These are phyloP conservation scores for Cordyceps tenuipes DNA, from an alignment of 2,329 filamentous ascomycete genomes.

Conservation along the genomic window DNA sequence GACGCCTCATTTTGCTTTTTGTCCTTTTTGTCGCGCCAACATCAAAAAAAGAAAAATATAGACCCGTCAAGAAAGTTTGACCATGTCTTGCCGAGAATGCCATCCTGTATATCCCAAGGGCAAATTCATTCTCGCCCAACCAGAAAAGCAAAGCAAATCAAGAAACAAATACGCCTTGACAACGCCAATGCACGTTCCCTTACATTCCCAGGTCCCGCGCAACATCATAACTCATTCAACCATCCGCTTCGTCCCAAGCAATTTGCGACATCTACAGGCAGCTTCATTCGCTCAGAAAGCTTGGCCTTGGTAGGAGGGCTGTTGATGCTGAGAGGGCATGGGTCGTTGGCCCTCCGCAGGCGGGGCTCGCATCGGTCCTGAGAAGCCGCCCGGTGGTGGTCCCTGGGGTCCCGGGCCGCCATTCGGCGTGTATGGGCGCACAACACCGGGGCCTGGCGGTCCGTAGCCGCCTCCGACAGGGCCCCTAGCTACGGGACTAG, in stretches of 20 bases:
- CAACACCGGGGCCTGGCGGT: slow-evolving; percentile 40
- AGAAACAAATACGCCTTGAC: slow-evolving; percentile 5
- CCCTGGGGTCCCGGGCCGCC: slow-evolving; percentile 9
- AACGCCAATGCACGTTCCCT: background rate
- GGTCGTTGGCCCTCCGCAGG: slow-evolving; percentile 7
- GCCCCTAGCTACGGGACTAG: slow-evolving; percentile 14
- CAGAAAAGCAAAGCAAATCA: slow-evolving; percentile 10
- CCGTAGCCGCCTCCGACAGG: slow-evolving; percentile 73
- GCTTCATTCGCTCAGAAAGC: slow-evolving; percentile 21
- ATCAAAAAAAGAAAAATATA: background rate
- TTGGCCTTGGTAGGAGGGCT: slow-evolving; percentile 28
- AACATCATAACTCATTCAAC: slow-evolving; percentile 4
- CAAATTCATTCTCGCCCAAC: background rate
- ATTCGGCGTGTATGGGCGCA: slow-evolving; percentile 10
- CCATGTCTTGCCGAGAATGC: background rate
- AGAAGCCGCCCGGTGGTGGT: slow-evolving; percentile 22
- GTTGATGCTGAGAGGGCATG: slow-evolving; percentile 8
- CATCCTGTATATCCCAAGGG: slow-evolving; percentile 1
- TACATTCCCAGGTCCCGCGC: too few species aligned
- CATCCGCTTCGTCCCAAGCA: background rate
- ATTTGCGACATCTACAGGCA: too few species aligned
- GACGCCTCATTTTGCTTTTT: background rate
- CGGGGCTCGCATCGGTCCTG: slow-evolving; percentile 23
- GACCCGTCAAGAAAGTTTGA: background rate
- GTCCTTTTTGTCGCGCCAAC: background rate